A percentile compares a stretch with the other conserved stretches of the same genome.
Conservation (phyloP, 108 stramenopile genomes). For the Fistulifera pelliculosa region DNA sequence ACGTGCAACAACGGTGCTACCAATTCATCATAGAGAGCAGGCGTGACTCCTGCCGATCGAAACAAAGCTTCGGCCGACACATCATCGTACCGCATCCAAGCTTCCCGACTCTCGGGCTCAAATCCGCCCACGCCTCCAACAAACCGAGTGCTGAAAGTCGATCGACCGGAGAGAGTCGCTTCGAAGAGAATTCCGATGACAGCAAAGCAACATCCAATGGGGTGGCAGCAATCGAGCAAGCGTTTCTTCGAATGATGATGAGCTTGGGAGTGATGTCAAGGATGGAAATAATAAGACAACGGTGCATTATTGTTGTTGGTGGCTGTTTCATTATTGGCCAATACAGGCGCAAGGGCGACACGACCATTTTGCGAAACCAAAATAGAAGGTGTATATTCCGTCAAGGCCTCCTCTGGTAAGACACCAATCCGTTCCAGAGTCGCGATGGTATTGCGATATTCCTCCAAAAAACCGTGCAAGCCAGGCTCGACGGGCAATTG, state of each 20-base stretch:
- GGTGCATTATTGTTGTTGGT: no score
- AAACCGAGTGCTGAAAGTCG: constrained; percentile 53
- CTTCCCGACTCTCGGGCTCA: constrained; percentile 56
- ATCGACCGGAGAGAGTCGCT: constrained; percentile 29
- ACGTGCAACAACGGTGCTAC: constrained; percentile 75
- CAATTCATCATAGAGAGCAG: constrained; percentile 47
- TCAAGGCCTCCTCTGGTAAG: constrained; percentile 58
- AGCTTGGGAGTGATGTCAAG: no score
- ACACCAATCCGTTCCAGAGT: constrained; percentile 57
- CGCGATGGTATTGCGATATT: constrained; percentile 76
- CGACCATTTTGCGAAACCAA: constrained; percentile 55
- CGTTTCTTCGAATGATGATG: neutral
- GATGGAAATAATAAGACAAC: no score
- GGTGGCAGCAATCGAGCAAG: constrained; percentile 54
- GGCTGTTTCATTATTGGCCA: constrained; percentile 6
- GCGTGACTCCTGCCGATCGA: constrained; percentile 48
- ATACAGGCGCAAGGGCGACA: constrained; percentile 69
- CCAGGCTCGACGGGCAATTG: constrained; percentile 75
- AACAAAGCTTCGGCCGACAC: constrained; percentile 66
- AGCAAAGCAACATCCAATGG: constrained; percentile 69
- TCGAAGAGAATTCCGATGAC: constrained; percentile 43
- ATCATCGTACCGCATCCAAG: constrained; percentile 59
- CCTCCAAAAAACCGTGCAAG: constrained; percentile 83
- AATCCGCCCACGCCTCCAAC: constrained; percentile 66
- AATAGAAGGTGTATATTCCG: constrained; percentile 55